These are phyloP conservation scores for Pyronema omphalodes DNA, from an alignment of 495 filamentous ascomycete genomes.

Conservation along the genomic window DNA sequence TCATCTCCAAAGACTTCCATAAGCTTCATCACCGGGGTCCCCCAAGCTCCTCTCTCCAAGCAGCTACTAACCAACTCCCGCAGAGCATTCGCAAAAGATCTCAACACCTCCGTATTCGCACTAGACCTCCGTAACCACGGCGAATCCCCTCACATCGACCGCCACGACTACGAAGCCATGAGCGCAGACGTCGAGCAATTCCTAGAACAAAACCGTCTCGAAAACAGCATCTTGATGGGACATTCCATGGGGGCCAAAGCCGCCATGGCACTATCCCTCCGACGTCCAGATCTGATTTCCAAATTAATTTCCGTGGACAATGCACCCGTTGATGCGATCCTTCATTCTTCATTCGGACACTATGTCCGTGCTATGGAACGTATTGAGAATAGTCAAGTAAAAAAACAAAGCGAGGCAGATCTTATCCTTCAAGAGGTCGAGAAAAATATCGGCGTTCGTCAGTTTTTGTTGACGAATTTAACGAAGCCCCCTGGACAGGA, in stretches of 20 bases:
- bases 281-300: constrained; percentile 41
- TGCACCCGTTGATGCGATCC: constrained; percentile 60
- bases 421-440: constrained; percentile 62
- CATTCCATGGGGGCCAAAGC: constrained; percentile 98
- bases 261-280: constrained; percentile 73
- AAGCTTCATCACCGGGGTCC: not conserved
- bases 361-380: constrained; percentile 75
- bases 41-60: not conserved
- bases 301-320: constrained; percentile 79
- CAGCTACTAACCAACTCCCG: constrained; percentile 16
- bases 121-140: constrained; percentile 92
- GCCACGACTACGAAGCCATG: constrained; percentile 72
- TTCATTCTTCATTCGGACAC: constrained; percentile 54
- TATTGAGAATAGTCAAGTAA: constrained; percentile 48
- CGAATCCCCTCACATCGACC: constrained; percentile 56
- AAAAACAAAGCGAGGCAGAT: constrained; percentile 59
- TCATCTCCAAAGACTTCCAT: not conserved
- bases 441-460: constrained; percentile 55
- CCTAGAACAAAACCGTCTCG: constrained; percentile 52
- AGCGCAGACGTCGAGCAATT: constrained; percentile 74
- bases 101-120: constrained; percentile 65
- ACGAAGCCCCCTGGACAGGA: constrained; percentile 29
- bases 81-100: constrained; percentile 64
- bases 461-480: constrained; percentile 88
- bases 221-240: constrained; percentile 56